Evolutionary conservation across 1,284 basidiomycete species (phyloP).

Genomic region (Nidula niveotomentosa): DNA sequence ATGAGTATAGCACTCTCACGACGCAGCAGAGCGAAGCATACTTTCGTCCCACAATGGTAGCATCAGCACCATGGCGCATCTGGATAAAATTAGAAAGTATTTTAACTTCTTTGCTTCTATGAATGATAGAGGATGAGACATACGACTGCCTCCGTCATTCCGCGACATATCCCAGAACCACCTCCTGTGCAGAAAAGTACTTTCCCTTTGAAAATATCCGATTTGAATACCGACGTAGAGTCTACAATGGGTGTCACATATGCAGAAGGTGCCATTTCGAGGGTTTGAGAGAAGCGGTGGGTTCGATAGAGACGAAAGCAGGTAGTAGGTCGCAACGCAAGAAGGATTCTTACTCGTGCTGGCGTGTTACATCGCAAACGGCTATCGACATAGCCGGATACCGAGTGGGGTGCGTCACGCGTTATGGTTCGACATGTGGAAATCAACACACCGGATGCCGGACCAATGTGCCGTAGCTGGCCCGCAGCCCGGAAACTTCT

Average conservation of each 20-base stretch:
- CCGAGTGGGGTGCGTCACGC: too few species aligned
- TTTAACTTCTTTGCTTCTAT: neutral
- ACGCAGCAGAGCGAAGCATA: slow-evolving; percentile 36
- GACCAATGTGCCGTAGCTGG: too few species aligned
- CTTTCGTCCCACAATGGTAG: slow-evolving; percentile 88
- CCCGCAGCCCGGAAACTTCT: too few species aligned
- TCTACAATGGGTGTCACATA: slow-evolving; percentile 43
- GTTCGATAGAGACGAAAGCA: neutral
- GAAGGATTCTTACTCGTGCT: too few species aligned
- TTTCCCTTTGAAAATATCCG: slow-evolving; percentile 87
- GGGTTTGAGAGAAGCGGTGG: neutral
- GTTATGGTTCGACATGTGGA: too few species aligned
- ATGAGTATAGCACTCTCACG: neutral
- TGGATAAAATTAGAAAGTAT: slow-evolving; percentile 21
- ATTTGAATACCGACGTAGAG: slow-evolving; percentile 70
- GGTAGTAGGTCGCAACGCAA: too few species aligned
- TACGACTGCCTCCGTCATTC: slow-evolving; percentile 82
- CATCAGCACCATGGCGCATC: slow-evolving; percentile 87
- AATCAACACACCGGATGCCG: too few species aligned
- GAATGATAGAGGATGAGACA: slow-evolving; percentile 21
- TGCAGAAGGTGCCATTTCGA: slow-evolving; percentile 36
- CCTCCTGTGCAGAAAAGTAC: slow-evolving; percentile 94
- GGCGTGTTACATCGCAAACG: too few species aligned
- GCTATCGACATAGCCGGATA: too few species aligned
- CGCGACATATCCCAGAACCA: slow-evolving; percentile 90